Evolutionary conservation across 768 basidiomycete species (phyloP).

Genomic region (Lactarius sp.): DNA sequence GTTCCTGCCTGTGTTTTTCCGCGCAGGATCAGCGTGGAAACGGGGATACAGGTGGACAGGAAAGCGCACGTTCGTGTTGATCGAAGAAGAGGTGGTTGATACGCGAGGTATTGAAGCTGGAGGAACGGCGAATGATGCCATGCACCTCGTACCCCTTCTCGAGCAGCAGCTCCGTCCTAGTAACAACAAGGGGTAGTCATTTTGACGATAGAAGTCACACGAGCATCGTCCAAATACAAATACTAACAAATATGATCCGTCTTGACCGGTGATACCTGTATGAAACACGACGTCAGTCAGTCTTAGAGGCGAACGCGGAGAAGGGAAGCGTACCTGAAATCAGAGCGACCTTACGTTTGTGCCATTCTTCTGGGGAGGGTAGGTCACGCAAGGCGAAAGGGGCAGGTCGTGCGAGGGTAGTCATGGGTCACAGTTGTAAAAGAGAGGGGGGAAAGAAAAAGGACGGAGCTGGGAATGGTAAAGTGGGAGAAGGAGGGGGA

Average conservation of each 20-base stretch:
- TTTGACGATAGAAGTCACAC: conserved; percentile 20
- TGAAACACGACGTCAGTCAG: conserved; percentile 14
- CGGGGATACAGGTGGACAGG: neutral
- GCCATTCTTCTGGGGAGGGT: conserved; percentile 75
- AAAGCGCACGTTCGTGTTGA: conserved; percentile 75
- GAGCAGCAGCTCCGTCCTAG: conserved; percentile 76
- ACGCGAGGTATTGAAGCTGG: conserved; percentile 96
- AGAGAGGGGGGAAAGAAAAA: neutral
- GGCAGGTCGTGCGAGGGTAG: conserved; percentile 30
- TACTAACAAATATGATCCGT: conserved; percentile 89
- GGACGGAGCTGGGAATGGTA: neutral
- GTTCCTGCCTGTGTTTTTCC: conserved; percentile 47
- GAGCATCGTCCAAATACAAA: conserved; percentile 1
- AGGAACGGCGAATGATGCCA: conserved; percentile 94
- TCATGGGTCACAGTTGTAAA: conserved; percentile 34
- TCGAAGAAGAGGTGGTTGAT: conserved; percentile 91
- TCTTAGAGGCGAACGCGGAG: conserved; percentile 13
- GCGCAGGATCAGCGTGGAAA: conserved; percentile 6
- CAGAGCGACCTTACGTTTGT: conserved; percentile 87
- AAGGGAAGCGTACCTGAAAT: conserved; percentile 61
- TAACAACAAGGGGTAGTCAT: conserved; percentile 1
- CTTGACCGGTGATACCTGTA: conserved; percentile 91
- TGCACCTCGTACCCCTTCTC: conserved; percentile 90
- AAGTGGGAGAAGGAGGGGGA: neutral
- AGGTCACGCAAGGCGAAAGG: conserved; percentile 44